Base-by-base conservation (phyloP, 2,329 filamentous ascomycete genomes). In the Fusarium sacchari region DNA sequence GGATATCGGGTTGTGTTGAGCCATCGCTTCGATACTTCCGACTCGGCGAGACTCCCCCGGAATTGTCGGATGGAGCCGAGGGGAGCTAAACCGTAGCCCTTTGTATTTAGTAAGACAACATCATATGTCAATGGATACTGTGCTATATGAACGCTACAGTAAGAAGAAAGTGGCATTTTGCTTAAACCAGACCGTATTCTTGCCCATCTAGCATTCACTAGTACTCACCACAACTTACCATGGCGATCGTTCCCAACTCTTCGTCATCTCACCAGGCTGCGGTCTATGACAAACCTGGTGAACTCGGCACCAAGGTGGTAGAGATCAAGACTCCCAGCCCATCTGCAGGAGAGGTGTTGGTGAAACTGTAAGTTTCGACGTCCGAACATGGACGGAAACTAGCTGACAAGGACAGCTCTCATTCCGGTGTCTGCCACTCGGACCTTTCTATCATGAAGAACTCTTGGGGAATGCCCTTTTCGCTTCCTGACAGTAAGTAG, bases 361-460 rank as follows among this genome's bases (percentile, higher is more conserved):
- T 57, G 7, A 28, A 47, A 11, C n/a, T 57, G 55, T 26, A 26
- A 17, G 28, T n/a, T 17, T 10, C 5, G 28, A 11, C 2, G 3
- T 10, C 26, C 22, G 26, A 22, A 5, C 26, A 11, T 28, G 4
- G 1, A 1, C 8, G 4, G 1, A 1, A 2, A 28, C 4, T 13
- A 22, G 8, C 14, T 57, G 7, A 57, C 6, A n/a, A 3, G 4
- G 1, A 18, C 6, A 57, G 53, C 1, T 46, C 53, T 5, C 39
- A 57, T 13, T 57, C 55, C 0, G 39, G 55, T 0, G 55, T 57
- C 14, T 57, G 55, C 2, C 55, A 47, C 28, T 57, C 39, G 2
- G 55, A 57, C 9, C 55, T 57, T 34, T 57, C 39, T 3, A 47
- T 57, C 28, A 57, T 57, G 55, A 34, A 22, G 17, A 47, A 57